Conservation (phyloP, 768 basidiomycete species). For the Candolleomyces eurysporus region DNA sequence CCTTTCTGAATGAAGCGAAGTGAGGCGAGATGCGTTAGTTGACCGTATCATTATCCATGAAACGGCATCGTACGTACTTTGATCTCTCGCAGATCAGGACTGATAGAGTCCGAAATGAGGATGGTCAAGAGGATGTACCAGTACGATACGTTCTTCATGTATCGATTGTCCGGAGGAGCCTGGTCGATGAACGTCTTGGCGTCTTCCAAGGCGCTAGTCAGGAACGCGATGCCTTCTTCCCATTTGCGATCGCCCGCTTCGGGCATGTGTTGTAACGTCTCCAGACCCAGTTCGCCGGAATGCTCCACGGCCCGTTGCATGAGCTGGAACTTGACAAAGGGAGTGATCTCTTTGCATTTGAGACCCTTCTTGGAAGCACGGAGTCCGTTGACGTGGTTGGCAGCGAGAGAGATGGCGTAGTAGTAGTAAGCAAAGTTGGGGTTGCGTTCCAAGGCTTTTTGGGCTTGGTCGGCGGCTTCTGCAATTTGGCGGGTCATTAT, state of each 20-base stretch:
- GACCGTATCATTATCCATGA: too few species aligned
- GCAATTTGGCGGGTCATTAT: slow-evolving; percentile 48
- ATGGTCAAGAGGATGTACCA: slow-evolving; percentile 59
- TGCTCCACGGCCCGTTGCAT: slow-evolving; percentile 63
- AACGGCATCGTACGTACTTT: slow-evolving; percentile 32
- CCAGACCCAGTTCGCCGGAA: slow-evolving; percentile 55
- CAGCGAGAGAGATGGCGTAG: slow-evolving; percentile 54
- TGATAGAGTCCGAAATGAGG: slow-evolving; percentile 49
- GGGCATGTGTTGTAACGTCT: slow-evolving; percentile 43
- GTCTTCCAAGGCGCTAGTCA: slow-evolving; percentile 60
- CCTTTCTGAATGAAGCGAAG: slow-evolving; percentile 21
- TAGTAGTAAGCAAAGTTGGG: slow-evolving; percentile 64
- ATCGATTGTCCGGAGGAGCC: slow-evolving; percentile 61
- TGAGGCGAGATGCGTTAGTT: too few species aligned
- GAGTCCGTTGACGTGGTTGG: slow-evolving; percentile 49
- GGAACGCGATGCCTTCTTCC: slow-evolving; percentile 60
- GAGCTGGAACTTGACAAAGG: slow-evolving; percentile 55
- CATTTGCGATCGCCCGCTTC: slow-evolving; percentile 41
- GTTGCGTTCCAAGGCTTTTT: slow-evolving; percentile 48
- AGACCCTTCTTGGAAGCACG: slow-evolving; percentile 65
- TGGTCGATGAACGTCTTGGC: slow-evolving; percentile 51
- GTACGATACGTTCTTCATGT: slow-evolving; percentile 57
- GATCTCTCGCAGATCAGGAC: slow-evolving; percentile 48
- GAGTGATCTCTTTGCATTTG: slow-evolving; percentile 51
- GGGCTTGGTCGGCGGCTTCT: slow-evolving; percentile 48